Conservation (phyloP, 2,329 filamentous ascomycete species). For the Cordyceps pruinosa region DNA sequence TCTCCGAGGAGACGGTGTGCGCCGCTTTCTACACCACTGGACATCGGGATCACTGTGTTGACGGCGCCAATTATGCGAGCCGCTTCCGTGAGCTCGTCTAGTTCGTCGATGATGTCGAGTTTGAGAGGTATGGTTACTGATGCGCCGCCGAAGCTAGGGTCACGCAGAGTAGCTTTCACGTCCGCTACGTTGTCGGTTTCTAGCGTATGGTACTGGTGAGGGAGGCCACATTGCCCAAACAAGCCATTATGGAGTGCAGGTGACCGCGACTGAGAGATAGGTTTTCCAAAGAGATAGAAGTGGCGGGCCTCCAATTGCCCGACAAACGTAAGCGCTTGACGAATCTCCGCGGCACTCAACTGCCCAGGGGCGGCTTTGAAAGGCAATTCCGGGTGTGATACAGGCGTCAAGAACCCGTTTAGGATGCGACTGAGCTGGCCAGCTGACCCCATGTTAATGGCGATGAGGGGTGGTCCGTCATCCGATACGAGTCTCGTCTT, state of each 20-base stretch:
- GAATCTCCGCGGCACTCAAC: slow-evolving; percentile 82
- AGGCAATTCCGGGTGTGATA: slow-evolving; percentile 82
- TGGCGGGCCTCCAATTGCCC: slow-evolving; percentile 69
- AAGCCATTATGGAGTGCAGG: slow-evolving; percentile 85
- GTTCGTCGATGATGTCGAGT: slow-evolving; percentile 71
- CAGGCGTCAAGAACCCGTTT: slow-evolving; percentile 90
- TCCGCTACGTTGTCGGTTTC: slow-evolving; percentile 64
- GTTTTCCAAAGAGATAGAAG: slow-evolving; percentile 84
- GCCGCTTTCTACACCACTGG: slow-evolving; percentile 28
- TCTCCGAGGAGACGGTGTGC: slow-evolving; percentile 63
- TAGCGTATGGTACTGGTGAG: slow-evolving; percentile 69
- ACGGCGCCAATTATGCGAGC: slow-evolving; percentile 83
- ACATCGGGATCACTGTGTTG: slow-evolving; percentile 76
- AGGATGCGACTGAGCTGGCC: slow-evolving; percentile 87
- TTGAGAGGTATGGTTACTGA: slow-evolving; percentile 96
- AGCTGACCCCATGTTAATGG: slow-evolving; percentile 85
- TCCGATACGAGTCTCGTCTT: slow-evolving; percentile 65
- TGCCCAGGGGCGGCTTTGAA: slow-evolving; percentile 93
- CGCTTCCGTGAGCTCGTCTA: slow-evolving; percentile 74
- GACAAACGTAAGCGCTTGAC: slow-evolving; percentile 67
- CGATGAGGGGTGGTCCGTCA: slow-evolving; percentile 79
- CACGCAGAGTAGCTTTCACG: slow-evolving; percentile 58
- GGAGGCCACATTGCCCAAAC: slow-evolving; percentile 69
- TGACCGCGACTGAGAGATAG: slow-evolving; percentile 74
- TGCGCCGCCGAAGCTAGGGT: slow-evolving; percentile 77